Evolutionary conservation across 345 rosid species (phyloP).

Genomic region (Litchi chinensis): DNA sequence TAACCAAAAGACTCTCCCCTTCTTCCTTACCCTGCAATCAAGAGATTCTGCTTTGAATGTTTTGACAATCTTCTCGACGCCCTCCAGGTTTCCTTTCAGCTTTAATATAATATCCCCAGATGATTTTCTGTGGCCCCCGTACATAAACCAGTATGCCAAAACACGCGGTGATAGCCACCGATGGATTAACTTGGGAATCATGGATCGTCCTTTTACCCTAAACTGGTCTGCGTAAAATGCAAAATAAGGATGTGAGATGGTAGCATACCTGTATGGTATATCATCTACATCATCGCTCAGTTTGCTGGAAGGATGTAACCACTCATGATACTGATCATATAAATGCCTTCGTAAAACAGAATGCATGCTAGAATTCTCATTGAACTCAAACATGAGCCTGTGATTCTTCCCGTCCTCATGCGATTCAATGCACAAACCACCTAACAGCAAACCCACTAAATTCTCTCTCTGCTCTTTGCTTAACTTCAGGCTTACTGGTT

Average conservation of each 20-base stretch:
- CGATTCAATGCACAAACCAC: slow-evolving; percentile 69
- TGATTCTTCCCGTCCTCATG: slow-evolving; percentile 61
- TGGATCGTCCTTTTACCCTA: slow-evolving; percentile 57
- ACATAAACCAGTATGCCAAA: slow-evolving; percentile 89
- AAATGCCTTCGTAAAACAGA: slow-evolving; percentile 58
- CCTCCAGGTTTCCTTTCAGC: slow-evolving; percentile 65
- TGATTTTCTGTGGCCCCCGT: slow-evolving; percentile 61
- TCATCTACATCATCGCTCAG: slow-evolving; percentile 31
- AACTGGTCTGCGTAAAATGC: slow-evolving; percentile 79
- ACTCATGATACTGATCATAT: slow-evolving; percentile 63
- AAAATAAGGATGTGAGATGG: slow-evolving; percentile 59
- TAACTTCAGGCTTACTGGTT: slow-evolving; percentile 59
- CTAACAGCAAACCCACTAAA: slow-evolving; percentile 81
- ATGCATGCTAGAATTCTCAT: slow-evolving; percentile 52
- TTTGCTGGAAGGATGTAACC: slow-evolving; percentile 67
- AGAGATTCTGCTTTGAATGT: slow-evolving; percentile 59
- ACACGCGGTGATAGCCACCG: slow-evolving; percentile 77
- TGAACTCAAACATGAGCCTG: slow-evolving; percentile 62
- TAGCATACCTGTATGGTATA: slow-evolving; percentile 49
- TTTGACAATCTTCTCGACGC: slow-evolving; percentile 58
- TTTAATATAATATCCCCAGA: slow-evolving; percentile 66
- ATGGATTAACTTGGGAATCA: slow-evolving; percentile 84
- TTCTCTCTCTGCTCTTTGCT: slow-evolving; percentile 83
- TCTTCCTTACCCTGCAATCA: slow-evolving; percentile 75
- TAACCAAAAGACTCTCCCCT: slow-evolving; percentile 72